Evolutionary conservation across 2,329 filamentous ascomycete species (phyloP).

Genomic region (Harringtonia aguacate): DNA sequence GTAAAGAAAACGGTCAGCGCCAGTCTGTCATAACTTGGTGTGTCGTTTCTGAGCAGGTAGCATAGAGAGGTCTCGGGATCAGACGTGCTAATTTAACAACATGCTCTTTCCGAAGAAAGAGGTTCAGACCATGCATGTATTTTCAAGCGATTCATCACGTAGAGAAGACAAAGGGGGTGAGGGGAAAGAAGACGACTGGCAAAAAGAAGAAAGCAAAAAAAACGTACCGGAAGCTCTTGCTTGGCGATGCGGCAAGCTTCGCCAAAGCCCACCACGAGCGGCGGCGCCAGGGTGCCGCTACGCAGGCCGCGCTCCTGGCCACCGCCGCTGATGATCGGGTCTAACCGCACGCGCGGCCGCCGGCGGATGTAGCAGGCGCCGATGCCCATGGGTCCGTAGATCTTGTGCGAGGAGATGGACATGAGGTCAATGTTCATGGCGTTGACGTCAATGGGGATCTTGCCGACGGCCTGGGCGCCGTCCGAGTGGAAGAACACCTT

Average conservation of each 20-base stretch:
- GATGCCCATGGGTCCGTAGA: constrained; percentile 95
- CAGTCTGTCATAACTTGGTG: no score
- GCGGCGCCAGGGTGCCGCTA: constrained; percentile 86
- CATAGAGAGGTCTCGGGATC: constrained; percentile 19
- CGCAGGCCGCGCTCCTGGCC: constrained; percentile 91
- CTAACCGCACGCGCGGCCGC: constrained; percentile 83
- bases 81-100: constrained; percentile 61
- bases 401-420: constrained; percentile 98
- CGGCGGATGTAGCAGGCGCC: constrained; percentile 93
- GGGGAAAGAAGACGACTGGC: not conserved
- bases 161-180: constrained; percentile 7
- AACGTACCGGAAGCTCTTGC: constrained; percentile 79
- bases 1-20: constrained; percentile 15
- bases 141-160: constrained; percentile 75
- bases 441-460: constrained; percentile 94
- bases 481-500: constrained; percentile 99
- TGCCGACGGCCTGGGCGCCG: constrained; percentile 93
- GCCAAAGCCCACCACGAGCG: constrained; percentile 83
- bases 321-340: constrained; percentile 92
- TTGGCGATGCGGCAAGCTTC: constrained; percentile 89
- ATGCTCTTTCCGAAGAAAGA: constrained; percentile 47
- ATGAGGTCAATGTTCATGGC: constrained; percentile 97
- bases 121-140: constrained; percentile 82
- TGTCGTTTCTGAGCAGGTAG: no score
- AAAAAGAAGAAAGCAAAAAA: constrained; percentile 5